Base-by-base conservation (phyloP, 208 protist species). In the Leishmania braziliensis region DNA sequence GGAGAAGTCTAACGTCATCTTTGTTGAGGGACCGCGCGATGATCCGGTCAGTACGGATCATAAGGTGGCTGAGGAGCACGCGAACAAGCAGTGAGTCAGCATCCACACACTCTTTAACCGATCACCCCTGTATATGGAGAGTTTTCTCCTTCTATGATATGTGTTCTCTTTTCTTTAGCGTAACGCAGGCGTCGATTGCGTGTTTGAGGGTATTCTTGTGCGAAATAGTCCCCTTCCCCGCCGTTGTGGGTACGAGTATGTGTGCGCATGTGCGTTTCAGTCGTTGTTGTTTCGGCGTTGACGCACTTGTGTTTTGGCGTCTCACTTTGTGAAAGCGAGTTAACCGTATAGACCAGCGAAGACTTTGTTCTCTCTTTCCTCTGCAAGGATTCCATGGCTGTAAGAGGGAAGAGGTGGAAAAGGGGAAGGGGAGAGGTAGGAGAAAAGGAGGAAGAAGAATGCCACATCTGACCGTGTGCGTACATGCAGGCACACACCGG, bases 1-100 rank as follows among this genome's bases (percentile, higher is more conserved):
- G 84, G 95, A 98, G 83, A 85, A 92, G 53, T 96, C 93, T 54
- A 96, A 96, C 84, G 91, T 98, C 77, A 91, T 98, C 75, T 98
- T 98, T 79, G 79, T 98, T 74, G 90, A 95, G 58, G 93, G 85
- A 36, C 90, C 92, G 3, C 82, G 82, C 51, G 82, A 85, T 62
- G 82, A 85, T 74, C 82, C 71, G 18, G 43, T 33, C 68, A 14
- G 9, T 4, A 16, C 36, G 54, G 81, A 81, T 65, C 51, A 77
- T 1, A 84, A 89, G 46, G 75, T 53, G 26, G 77, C 77, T 14
- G 77, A 87, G 46, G 77, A 81, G 75, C 71, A 74, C 73, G 83
- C 74, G 33, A 78, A 77, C 65, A 58, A 70, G 77, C 63, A 81
- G 77, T 79, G 81, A n/a, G 46, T 2, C 16, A 8, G 18, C 51